These are phyloP conservation scores for Dactylellina sp. DNA, from an alignment of 2,329 filamentous ascomycete genomes.

Conservation along the genomic window DNA sequence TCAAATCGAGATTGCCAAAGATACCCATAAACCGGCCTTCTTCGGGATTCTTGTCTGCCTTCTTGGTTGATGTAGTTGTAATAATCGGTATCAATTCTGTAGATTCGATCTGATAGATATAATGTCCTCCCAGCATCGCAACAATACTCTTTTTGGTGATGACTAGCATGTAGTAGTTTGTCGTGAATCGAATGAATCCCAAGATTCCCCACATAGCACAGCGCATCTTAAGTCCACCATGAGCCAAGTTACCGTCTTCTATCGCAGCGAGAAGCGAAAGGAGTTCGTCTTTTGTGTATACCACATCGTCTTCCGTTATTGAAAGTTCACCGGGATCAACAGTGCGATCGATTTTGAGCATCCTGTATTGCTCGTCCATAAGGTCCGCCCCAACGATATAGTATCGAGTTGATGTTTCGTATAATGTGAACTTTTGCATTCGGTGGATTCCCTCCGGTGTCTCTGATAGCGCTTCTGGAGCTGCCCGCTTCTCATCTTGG, in stretches of 20 bases:
- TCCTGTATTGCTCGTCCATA: constrained; percentile 86
- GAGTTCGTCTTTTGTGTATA: constrained; percentile 93
- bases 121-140: constrained; percentile 94
- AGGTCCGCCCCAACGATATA: constrained; percentile 95
- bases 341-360: constrained; percentile 94
- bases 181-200: constrained; percentile 95
- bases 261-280: constrained; percentile 92
- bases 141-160: constrained; percentile 97
- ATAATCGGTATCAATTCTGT: constrained; percentile 92
- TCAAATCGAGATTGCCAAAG: constrained; percentile 89
- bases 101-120: constrained; percentile 92
- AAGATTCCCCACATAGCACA: constrained; percentile 93
- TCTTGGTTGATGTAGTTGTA: constrained; percentile 73
- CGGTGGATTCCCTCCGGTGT: constrained; percentile 66
- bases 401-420: constrained; percentile 92
- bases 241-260: constrained; percentile 91
- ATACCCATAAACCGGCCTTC: constrained; percentile 90
- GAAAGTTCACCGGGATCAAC: constrained; percentile 81
- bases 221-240: constrained; percentile 87
- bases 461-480: constrained; percentile 34
- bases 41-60: constrained; percentile 85
- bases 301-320: constrained; percentile 92
- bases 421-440: constrained; percentile 98
- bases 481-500: constrained; percentile 37
- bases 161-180: constrained; percentile 95